Evolutionary conservation across 148 eudicot species (phyloP).

Genomic region (Cornus florida): DNA sequence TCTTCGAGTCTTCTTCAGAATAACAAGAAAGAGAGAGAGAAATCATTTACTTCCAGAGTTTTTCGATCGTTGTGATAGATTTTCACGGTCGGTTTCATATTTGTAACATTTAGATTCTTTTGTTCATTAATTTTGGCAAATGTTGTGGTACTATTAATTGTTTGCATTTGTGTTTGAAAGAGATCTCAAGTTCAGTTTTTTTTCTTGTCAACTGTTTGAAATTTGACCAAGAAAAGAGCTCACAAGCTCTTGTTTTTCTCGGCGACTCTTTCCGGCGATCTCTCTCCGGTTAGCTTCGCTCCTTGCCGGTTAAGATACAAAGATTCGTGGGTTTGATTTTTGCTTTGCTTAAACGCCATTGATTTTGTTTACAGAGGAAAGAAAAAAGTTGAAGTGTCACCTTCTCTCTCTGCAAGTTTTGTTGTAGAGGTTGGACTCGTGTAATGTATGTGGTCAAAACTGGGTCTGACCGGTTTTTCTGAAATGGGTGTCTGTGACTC

Average conservation of each 20-base stretch:
- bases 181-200: not conserved
- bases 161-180: not conserved
- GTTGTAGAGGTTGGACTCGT: conserved; percentile 2
- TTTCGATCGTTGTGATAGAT: not conserved
- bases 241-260: not conserved
- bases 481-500: not conserved
- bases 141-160: not conserved
- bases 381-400: not conserved
- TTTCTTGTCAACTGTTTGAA: not conserved
- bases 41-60: not conserved
- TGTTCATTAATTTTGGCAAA: not conserved
- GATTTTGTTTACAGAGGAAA: not conserved
- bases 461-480: conserved; percentile 2
- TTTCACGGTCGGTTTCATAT: not conserved
- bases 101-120: not conserved
- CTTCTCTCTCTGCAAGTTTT: conserved; percentile 15
- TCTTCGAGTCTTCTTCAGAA: conserved; percentile 8
- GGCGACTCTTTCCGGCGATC: not conserved
- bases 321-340: conserved; percentile 6
- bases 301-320: too few relatives aligned
- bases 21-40: not conserved
- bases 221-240: not conserved
- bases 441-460: conserved; percentile 1
- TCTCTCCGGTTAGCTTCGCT: not conserved
- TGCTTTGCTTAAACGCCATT: conserved; percentile 10